These are phyloP conservation scores for Dactylellina sp. DNA, from an alignment of 2,329 filamentous ascomycete species.

Conservation along the genomic window DNA sequence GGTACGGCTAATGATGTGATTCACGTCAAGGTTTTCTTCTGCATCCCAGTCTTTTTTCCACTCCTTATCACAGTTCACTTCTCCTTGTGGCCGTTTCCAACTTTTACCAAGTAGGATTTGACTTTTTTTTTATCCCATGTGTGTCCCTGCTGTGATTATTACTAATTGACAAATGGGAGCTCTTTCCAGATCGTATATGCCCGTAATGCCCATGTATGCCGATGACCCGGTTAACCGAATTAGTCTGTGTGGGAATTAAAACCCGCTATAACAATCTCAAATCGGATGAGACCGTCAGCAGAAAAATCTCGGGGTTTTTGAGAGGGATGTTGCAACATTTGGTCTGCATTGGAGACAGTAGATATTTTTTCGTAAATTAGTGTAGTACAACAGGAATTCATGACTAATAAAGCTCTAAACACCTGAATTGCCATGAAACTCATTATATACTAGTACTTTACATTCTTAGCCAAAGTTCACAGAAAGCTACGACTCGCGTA, in stretches of 20 bases:
- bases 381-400: constrained; percentile 22
- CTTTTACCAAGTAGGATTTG: neutral
- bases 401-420: constrained; percentile 10
- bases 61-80: neutral
- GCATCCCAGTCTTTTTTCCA: constrained; percentile 1
- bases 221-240: constrained; percentile 41
- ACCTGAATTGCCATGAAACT: constrained; percentile 30
- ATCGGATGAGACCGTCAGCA: constrained; percentile 52
- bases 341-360: too few relatives aligned
- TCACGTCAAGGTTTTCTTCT: constrained; percentile 18
- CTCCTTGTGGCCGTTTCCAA: constrained; percentile 14
- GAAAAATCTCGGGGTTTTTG: constrained; percentile 21
- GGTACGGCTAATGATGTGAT: constrained; percentile 30
- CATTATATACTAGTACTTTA: too few relatives aligned
- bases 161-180: constrained; percentile 40
- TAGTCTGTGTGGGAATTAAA: constrained; percentile 1
- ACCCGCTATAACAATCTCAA: neutral
- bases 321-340: constrained; percentile 13
- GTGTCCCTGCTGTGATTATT: neutral
- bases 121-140: neutral
- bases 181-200: constrained; percentile 20
- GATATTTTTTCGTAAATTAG: too few relatives aligned
- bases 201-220: constrained; percentile 23
- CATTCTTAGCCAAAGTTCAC: too few relatives aligned
- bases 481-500: neutral